These are phyloP conservation scores for Candida koratica DNA, from an alignment of 805 yeast species.

Conservation along the genomic window DNA sequence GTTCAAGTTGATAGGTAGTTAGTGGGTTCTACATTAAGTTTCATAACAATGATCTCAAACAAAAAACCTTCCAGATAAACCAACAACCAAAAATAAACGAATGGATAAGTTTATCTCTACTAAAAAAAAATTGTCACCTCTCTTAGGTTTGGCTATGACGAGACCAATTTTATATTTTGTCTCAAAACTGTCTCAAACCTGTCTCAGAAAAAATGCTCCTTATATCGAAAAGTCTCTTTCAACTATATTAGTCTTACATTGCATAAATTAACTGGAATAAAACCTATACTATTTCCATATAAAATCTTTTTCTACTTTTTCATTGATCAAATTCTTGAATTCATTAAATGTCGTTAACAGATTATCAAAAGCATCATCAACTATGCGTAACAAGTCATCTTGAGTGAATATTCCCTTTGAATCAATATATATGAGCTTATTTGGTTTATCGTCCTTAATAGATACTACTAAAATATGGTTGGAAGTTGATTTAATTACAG, in stretches of 20 bases:
- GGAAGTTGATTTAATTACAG: conserved; percentile 46
- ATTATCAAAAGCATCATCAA: conserved; percentile 48
- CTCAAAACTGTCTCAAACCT: conserved; percentile 4
- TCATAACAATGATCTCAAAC: background rate
- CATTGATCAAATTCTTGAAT: conserved; percentile 44
- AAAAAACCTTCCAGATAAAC: background rate
- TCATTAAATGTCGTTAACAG: conserved; percentile 43
- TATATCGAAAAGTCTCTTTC: too few relatives aligned
- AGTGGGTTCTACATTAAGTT: too few relatives aligned
- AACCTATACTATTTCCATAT: conserved; percentile 44
- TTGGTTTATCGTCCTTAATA: conserved; percentile 46
- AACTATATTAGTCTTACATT: too few relatives aligned
- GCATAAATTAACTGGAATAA: too few relatives aligned
- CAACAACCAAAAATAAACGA: background rate
- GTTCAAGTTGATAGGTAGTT: too few relatives aligned
- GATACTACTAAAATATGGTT: conserved; percentile 65
- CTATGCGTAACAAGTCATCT: conserved; percentile 45
- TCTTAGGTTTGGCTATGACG: background rate
- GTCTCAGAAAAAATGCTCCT: too few relatives aligned
- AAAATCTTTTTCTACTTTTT: conserved; percentile 50
- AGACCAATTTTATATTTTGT: conserved; percentile 3
- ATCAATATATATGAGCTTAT: conserved; percentile 62
- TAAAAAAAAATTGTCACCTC: background rate
- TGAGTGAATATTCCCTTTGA: conserved; percentile 68
- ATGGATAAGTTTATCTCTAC: background rate